Evolutionary conservation across 495 filamentous ascomycete species (phyloP).

Genomic region (Aspergillus baeticus): DNA sequence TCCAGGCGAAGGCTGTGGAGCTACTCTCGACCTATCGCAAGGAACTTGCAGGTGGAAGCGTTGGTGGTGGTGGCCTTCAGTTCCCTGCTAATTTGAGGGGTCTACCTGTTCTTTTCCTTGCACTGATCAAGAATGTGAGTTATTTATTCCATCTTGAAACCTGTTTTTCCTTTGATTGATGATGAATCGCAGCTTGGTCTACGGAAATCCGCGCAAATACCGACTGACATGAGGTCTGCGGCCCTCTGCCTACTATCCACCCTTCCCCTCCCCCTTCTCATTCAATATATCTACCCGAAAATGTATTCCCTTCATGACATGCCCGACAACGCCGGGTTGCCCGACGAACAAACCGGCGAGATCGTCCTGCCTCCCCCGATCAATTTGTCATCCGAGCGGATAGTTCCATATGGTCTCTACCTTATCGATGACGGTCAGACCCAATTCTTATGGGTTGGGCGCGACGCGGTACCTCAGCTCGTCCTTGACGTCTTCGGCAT

Average conservation of each 20-base stretch:
- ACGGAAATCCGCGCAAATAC: slow-evolving; percentile 93
- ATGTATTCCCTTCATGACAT: slow-evolving; percentile 96
- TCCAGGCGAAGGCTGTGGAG: slow-evolving; percentile 90
- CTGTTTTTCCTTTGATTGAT: slow-evolving; percentile 22
- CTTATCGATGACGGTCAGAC: slow-evolving; percentile 96
- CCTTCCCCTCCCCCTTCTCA: slow-evolving; percentile 83
- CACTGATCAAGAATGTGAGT: slow-evolving; percentile 87
- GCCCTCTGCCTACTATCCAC: slow-evolving; percentile 92
- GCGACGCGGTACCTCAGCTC: slow-evolving; percentile 88
- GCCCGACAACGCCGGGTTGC: slow-evolving; percentile 88
- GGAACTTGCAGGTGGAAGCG: slow-evolving; percentile 92
- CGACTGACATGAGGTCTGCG: slow-evolving; percentile 90
- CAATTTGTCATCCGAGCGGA: slow-evolving; percentile 82
- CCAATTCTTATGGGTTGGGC: slow-evolving; percentile 96
- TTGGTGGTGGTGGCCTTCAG: slow-evolving; percentile 87
- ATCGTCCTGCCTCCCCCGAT: slow-evolving; percentile 80
- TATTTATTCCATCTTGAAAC: background rate
- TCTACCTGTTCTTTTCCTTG: slow-evolving; percentile 86
- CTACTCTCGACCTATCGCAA: slow-evolving; percentile 93
- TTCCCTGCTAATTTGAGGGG: slow-evolving; percentile 90
- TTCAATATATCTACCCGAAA: slow-evolving; percentile 95
- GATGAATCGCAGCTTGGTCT: slow-evolving; percentile 67
- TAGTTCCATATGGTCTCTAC: slow-evolving; percentile 94
- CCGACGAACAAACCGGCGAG: slow-evolving; percentile 80
- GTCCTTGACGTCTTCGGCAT: slow-evolving; percentile 87